Evolutionary conservation across 78 protist genomes (phyloP), one percentile per base, ranked within the genome.

Genomic region (Dictyostelium capitatum): DNA sequence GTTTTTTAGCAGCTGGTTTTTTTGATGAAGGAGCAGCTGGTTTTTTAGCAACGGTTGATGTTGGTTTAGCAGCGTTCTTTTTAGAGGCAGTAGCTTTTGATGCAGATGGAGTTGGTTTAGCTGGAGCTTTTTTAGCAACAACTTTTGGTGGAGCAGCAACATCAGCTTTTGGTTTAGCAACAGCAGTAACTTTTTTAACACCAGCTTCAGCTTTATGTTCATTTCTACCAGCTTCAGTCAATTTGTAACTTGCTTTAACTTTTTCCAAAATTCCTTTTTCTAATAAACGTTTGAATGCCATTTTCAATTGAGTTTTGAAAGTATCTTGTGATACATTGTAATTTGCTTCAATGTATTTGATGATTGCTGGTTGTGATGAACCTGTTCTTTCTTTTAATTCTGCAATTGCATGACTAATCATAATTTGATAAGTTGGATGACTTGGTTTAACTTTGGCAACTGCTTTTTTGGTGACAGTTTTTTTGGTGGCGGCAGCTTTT

Each of bases 371-470:
- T 14, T 51, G 15, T 5, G 91, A 84, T 10, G 91, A 74, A 41
- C 91, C 91, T 23, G 75, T 57, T n/a, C 91, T 28, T 11, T 74
- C 82, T 37, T 43, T 59, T 32, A 30, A 74, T 23, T 51, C 65
- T 14, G 23, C 82, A 28, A 84, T 84, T 15, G 91, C 91, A 17
- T 19, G 25, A 14, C 54, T 28, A 37, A 84, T 84, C 91, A 84
- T 84, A 43, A 32, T 75, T 20, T 48, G 67, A 28, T 84, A 84
- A 28, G 91, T n/a, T 72, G 91, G 91, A 43, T 74, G 82, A 80
- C 14, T 59, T n/a, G 75, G 54, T 41, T 19, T 74, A 23, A n/a
- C 59, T 41, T 19, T 74, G 15, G 90, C 56, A 7, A 23, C 41
- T 56, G 37, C 64, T n/a, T 70, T 79, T 56, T 72, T 72, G 20